phyloP scores from a whole-genome alignment of 2,329 filamentous ascomycete genomes.

The Cercospora beticola region DNA sequence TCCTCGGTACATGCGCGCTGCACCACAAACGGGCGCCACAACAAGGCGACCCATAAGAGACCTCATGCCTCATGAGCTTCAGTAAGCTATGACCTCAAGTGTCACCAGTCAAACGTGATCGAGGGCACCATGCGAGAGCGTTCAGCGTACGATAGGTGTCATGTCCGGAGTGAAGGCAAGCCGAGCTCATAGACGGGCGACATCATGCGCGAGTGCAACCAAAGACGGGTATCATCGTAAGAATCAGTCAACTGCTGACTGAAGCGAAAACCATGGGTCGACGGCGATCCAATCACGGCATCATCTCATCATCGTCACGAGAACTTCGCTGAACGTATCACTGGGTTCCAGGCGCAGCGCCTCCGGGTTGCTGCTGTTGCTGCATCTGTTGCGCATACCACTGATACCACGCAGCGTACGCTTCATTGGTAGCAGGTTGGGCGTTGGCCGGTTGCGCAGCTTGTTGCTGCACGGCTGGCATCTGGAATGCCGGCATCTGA shows the following conservation, averaged over 20 bases:
- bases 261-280: constrained; percentile 5
- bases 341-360: constrained; percentile 37
- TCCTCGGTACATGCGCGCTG: background rate
- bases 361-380: constrained; percentile 35
- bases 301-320: constrained; percentile 29
- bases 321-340: constrained; percentile 28
- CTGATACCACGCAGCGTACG: constrained; percentile 27
- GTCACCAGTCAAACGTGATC: constrained; percentile 11
- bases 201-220: constrained; percentile 21
- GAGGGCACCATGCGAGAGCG: constrained; percentile 12
- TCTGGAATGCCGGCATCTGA: constrained; percentile 36
- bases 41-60: constrained; percentile 9
- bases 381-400: constrained; percentile 22
- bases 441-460: constrained; percentile 21
- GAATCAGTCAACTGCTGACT: constrained; percentile 15
- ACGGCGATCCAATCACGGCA: constrained; percentile 13
- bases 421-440: constrained; percentile 23
- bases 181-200: constrained; percentile 16
- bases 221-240: constrained; percentile 22
- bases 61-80: constrained; percentile 7
- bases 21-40: constrained; percentile 7
- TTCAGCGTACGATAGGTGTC: constrained; percentile 15
- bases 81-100: constrained; percentile 4
- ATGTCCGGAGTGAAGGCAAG: constrained; percentile 15
- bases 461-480: constrained; percentile 31